These are phyloP conservation scores for Trichoderma harzianum DNA, from an alignment of 2,329 filamentous ascomycete genomes.

Conservation along the genomic window DNA sequence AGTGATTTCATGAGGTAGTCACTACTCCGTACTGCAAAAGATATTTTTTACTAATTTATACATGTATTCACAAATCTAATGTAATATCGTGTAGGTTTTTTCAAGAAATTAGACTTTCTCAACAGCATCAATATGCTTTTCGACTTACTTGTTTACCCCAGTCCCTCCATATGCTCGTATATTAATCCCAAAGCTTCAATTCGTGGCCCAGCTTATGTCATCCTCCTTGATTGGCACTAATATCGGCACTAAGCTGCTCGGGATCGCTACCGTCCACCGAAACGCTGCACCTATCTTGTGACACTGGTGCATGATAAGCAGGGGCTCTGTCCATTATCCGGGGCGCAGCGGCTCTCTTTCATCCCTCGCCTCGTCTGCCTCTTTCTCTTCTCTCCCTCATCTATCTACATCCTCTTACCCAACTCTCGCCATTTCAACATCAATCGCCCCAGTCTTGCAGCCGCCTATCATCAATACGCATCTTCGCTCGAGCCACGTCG, in stretches of 20 bases:
- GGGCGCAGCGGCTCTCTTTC: neutral
- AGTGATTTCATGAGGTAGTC: neutral
- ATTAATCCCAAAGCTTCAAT: neutral
- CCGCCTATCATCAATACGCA: neutral
- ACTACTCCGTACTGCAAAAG: neutral
- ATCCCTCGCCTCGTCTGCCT: neutral
- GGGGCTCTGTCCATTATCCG: conserved; percentile 4
- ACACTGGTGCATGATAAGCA: conserved; percentile 14
- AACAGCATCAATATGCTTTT: neutral
- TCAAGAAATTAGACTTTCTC: neutral
- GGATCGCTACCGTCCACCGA: neutral
- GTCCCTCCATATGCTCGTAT: neutral
- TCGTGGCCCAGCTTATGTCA: neutral
- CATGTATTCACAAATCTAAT: neutral
- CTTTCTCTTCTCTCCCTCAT: neutral
- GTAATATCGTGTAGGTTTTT: neutral
- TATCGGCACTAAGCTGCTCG: conserved; percentile 3
- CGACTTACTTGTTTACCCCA: neutral
- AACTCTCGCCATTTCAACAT: neutral
- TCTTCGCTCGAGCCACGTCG: neutral
- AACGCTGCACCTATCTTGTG: conserved; percentile 2
- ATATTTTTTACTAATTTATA: too few relatives aligned
- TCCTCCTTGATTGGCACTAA: neutral
- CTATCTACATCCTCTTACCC: neutral
- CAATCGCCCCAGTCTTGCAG: neutral